Evolutionary conservation across 1,284 basidiomycete genomes (phyloP).

Genomic region (Peniophora sp.): DNA sequence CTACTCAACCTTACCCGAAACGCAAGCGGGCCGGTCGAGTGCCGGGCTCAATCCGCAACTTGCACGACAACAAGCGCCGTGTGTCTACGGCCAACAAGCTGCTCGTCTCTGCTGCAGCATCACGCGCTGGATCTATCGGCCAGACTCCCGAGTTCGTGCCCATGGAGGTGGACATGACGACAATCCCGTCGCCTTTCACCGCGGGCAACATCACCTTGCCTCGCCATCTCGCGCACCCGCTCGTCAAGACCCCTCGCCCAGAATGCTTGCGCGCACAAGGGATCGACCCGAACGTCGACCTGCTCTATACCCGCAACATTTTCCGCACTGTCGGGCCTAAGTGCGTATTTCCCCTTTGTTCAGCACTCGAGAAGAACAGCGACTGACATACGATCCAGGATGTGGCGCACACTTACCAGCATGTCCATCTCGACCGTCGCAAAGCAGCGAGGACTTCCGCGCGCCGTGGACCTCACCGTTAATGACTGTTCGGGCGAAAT

Average conservation of each 20-base stretch:
- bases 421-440: conserved; percentile 8
- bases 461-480: conserved; percentile 12
- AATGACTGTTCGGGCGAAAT: conserved; percentile 16
- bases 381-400: conserved; percentile 9
- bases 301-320: neutral
- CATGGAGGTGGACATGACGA: neutral
- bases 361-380: neutral
- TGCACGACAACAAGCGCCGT: conserved; percentile 8
- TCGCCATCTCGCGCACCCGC: neutral
- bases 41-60: conserved; percentile 10
- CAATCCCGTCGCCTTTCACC: conserved; percentile 3
- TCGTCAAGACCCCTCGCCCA: neutral
- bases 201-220: neutral
- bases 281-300: neutral
- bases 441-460: conserved; percentile 14
- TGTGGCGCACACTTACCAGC: conserved; percentile 3
- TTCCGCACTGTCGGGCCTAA: neutral
- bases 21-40: conserved; percentile 12
- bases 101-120: neutral
- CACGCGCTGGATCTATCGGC: too few relatives aligned
- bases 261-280: neutral
- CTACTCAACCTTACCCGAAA: neutral
- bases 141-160: neutral
- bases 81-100: neutral
- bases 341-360: neutral